These are phyloP conservation scores for Glaciozyma antarctica DNA, from an alignment of 768 basidiomycete genomes.

Conservation along the genomic window DNA sequence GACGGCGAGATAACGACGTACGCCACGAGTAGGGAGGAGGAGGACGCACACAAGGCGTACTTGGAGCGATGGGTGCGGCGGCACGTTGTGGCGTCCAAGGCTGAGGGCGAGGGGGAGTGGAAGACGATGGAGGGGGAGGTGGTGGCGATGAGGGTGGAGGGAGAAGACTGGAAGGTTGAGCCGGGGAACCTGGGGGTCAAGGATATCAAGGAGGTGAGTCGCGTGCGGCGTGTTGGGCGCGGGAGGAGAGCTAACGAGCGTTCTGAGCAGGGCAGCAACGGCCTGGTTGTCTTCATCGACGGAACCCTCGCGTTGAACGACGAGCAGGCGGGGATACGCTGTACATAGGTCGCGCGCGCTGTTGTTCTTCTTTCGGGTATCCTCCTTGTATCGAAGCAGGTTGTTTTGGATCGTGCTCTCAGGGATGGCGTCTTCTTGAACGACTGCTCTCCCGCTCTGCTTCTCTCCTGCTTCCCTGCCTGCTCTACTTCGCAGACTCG, in stretches of 20 bases:
- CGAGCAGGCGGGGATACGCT: not conserved
- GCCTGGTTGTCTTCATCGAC: not conserved
- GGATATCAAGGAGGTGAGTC: not conserved
- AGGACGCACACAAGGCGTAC: not conserved
- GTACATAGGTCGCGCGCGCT: not conserved
- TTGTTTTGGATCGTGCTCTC: not conserved
- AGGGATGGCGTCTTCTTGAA: not conserved
- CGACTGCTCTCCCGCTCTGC: not conserved
- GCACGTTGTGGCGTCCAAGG: not conserved
- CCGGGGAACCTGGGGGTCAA: not conserved
- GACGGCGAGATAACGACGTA: not conserved
- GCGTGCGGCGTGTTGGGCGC: not conserved
- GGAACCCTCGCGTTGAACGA: not conserved
- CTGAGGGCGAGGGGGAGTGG: not conserved
- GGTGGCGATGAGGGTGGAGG: not conserved
- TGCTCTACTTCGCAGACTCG: too few species aligned
- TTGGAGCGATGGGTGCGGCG: not conserved
- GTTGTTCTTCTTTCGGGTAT: not conserved
- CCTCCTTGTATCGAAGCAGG: too few species aligned
- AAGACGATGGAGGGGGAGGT: not conserved
- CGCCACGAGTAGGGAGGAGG: not conserved
- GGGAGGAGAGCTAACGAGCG: not conserved
- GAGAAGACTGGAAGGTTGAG: not conserved
- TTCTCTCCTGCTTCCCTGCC: too few species aligned
- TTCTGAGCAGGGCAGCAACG: not conserved